phyloP scores from a whole-genome alignment of 805 yeast genomes.

The Myxozyma geophila region DNA sequence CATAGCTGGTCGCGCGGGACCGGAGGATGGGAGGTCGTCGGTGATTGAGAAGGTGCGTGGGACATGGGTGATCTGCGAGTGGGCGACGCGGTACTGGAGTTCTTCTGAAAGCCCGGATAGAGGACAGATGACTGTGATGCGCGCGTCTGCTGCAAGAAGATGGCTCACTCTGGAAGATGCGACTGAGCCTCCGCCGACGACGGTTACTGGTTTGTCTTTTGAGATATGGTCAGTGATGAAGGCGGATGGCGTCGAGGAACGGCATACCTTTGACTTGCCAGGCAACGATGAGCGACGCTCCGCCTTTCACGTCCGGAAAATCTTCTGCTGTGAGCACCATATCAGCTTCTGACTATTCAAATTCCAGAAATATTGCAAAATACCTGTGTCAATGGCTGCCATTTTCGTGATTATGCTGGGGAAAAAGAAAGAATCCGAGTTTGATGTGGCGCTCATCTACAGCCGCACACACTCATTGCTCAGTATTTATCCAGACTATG shows the following conservation, averaged over 20 bases:
- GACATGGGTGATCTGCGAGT: slow-evolving; percentile 49
- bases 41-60: slow-evolving; percentile 31
- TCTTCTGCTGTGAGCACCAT: neutral
- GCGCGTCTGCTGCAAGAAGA: slow-evolving; percentile 70
- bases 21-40: slow-evolving; percentile 35
- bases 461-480: slow-evolving; percentile 4
- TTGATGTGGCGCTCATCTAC: no score
- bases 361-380: no score
- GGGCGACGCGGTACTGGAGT: slow-evolving; percentile 44
- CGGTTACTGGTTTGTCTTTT: slow-evolving; percentile 16
- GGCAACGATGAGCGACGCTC: slow-evolving; percentile 67
- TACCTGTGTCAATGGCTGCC: no score
- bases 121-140: slow-evolving; percentile 65
- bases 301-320: slow-evolving; percentile 27
- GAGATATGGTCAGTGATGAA: neutral
- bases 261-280: slow-evolving; percentile 68
- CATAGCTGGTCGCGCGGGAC: slow-evolving; percentile 54
- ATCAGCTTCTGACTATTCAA: neutral
- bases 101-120: slow-evolving; percentile 45
- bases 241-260: neutral
- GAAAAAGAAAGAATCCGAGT: neutral
- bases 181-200: slow-evolving; percentile 60
- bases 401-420: no score
- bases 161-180: slow-evolving; percentile 73
- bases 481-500: no score